Percentiles rank a stretch among this genome's conserved stretches.
Conservation (phyloP, 495 filamentous ascomycete species). For the Schizothecium vesticola region DNA sequence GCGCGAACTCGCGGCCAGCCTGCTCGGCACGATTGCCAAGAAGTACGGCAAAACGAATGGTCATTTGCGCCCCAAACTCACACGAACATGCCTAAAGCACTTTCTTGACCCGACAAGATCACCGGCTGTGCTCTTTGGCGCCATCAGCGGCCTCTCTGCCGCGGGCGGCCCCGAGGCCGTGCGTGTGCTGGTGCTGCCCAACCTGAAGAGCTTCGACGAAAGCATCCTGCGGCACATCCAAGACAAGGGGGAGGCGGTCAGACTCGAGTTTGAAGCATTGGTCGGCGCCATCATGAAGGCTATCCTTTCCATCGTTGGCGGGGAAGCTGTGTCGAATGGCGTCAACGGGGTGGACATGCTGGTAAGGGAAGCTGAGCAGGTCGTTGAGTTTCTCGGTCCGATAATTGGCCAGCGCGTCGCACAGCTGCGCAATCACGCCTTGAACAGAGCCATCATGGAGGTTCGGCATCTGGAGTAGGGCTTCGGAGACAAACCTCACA, state of each 20-base stretch:
- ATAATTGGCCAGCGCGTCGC: slow-evolving; percentile 56
- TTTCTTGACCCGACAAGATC: slow-evolving; percentile 81
- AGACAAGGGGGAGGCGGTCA: slow-evolving; percentile 53
- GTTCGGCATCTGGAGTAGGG: slow-evolving; percentile 35
- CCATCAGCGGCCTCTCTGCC: slow-evolving; percentile 67
- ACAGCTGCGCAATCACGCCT: slow-evolving; percentile 43
- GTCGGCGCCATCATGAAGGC: slow-evolving; percentile 57
- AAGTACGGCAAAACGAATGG: slow-evolving; percentile 71
- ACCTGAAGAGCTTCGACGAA: slow-evolving; percentile 67
- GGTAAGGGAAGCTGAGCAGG: slow-evolving; percentile 42
- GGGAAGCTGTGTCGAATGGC: slow-evolving; percentile 18
- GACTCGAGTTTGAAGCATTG: slow-evolving; percentile 57
- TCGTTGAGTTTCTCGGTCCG: slow-evolving; percentile 51
- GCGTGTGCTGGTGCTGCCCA: slow-evolving; percentile 73
- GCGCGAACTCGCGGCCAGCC: slow-evolving; percentile 73
- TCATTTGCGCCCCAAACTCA: slow-evolving; percentile 78
- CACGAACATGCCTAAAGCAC: slow-evolving; percentile 80
- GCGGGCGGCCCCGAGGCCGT: slow-evolving; percentile 75
- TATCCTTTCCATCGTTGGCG: slow-evolving; percentile 39
- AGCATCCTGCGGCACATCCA: slow-evolving; percentile 55
- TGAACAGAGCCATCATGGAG: slow-evolving; percentile 49
- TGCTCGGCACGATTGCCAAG: slow-evolving; percentile 65
- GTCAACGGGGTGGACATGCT: slow-evolving; percentile 27
- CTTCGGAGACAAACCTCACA: background rate
- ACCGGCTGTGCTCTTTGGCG: slow-evolving; percentile 78